Percentiles rank a stretch among this genome's conserved stretches.
Conservation (phyloP, 495 filamentous ascomycete genomes). For the Tuber umbilicatum region DNA sequence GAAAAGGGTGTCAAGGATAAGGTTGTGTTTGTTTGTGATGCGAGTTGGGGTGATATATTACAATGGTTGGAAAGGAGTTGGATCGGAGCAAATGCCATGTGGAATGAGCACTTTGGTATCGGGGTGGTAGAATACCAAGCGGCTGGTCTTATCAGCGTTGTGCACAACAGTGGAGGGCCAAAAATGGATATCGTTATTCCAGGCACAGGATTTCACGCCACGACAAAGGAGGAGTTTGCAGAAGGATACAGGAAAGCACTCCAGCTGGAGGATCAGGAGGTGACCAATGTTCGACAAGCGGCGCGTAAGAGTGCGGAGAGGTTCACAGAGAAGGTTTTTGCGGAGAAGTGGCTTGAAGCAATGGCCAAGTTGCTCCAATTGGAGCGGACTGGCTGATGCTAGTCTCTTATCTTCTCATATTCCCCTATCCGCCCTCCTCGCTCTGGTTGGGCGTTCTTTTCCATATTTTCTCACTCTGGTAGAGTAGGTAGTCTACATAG, state of each 20-base stretch:
- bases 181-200: constrained; percentile 85
- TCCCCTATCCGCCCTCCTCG: not conserved
- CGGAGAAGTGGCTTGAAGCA: constrained; percentile 66
- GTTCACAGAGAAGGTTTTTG: constrained; percentile 85
- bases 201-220: constrained; percentile 69
- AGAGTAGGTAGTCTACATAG: not conserved
- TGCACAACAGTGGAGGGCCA: constrained; percentile 85
- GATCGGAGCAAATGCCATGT: constrained; percentile 94
- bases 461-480: not conserved
- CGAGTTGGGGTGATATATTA: constrained; percentile 76
- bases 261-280: constrained; percentile 58
- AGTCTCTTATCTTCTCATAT: not conserved
- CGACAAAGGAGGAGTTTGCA: constrained; percentile 68
- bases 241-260: constrained; percentile 69
- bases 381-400: not conserved
- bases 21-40: constrained; percentile 82
- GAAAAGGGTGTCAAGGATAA: constrained; percentile 76
- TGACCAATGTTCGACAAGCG: constrained; percentile 61
- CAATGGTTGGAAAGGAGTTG: constrained; percentile 64
- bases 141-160: constrained; percentile 82
- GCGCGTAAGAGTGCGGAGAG: constrained; percentile 68
- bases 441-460: not conserved
- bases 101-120: constrained; percentile 99
- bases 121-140: constrained; percentile 98
- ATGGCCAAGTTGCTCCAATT: constrained; percentile 42